Base-by-base conservation (phyloP, 768 basidiomycete species). In the Kwoniella europaea region DNA sequence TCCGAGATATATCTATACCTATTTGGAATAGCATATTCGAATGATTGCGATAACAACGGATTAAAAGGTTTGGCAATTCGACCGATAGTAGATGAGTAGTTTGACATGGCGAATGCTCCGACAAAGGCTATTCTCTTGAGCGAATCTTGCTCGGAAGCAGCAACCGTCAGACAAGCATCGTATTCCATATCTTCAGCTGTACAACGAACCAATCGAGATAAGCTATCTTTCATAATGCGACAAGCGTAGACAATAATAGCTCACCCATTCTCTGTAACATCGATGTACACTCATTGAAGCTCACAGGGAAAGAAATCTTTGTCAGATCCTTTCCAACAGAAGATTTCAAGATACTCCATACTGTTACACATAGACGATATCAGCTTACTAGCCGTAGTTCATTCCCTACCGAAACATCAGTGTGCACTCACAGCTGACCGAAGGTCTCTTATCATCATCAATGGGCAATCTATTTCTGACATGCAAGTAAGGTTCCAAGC, bases 21-120 rank as follows among this genome's bases (percentile, higher is more conserved):
- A 80, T 91, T 91, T 78, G 95, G 92, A 43, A 92, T 82, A 43
- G 92, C 93, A 79, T 97, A 95, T 84, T 98, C 95, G 76, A 96
- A 98, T 2, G 94, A 95, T 84, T 98, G 95, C 78, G 90, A 89
- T 89, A 97, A 88, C 90, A 96, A 92, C 6, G 94, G 95, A 83
- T 97, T 97, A 85, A 97, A 97, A 1, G 94, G 95, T 83, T 98
- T 97, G 13, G 95, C 95, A 73, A 98, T 97, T 46, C 95, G 88
- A 3, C 96, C 95, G 74, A 96, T 92, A 2, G 95, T 98, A 24
- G 92, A 93, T 0, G 92, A 93, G 84, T 98, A 98, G 85, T 98
- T 98, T 35, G 92, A 78, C 93, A 97, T 97, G 2, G 94, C 95
- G 82, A 98, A 98, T 1, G 94, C 95, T 20, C 92, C 93, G 16